Evolutionary conservation across 345 rosid genomes (phyloP).

Genomic region (Erucastrum elatum): DNA sequence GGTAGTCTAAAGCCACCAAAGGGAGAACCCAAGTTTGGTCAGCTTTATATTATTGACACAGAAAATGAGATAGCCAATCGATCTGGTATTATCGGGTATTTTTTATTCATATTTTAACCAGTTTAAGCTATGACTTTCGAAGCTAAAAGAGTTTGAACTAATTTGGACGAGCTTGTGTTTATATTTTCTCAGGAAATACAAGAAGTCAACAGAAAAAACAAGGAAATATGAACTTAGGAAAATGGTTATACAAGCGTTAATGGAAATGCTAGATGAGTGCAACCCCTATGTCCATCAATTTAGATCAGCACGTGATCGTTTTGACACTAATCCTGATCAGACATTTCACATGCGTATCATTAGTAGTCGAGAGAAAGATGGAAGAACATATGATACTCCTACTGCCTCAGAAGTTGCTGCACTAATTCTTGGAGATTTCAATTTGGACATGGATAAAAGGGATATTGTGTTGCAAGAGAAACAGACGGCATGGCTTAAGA

Average conservation of each 20-base stretch:
- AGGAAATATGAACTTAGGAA: not conserved
- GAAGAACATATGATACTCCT: not conserved
- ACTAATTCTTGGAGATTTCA: not conserved
- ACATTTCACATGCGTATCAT: not conserved
- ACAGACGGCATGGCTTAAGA: not conserved
- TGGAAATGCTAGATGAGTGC: not conserved
- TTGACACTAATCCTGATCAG: not conserved
- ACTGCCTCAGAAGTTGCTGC: not conserved
- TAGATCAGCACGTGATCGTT: not conserved
- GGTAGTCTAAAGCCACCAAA: not conserved
- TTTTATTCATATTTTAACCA: not conserved
- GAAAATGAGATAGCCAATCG: not conserved
- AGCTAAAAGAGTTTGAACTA: too few species aligned
- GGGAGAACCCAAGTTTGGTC: not conserved
- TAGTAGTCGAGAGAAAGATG: not conserved
- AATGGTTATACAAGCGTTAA: not conserved
- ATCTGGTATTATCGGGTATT: not conserved
- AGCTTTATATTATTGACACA: not conserved
- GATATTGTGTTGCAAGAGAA: not conserved
- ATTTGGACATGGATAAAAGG: not conserved
- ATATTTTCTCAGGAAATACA: not conserved
- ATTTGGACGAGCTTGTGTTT: too few species aligned
- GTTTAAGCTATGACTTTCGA: not conserved
- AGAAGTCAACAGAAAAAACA: not conserved
- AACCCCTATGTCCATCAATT: not conserved